Base-by-base conservation (phyloP, 805 yeast species). In the Schizosaccharomyces japonicus region DNA sequence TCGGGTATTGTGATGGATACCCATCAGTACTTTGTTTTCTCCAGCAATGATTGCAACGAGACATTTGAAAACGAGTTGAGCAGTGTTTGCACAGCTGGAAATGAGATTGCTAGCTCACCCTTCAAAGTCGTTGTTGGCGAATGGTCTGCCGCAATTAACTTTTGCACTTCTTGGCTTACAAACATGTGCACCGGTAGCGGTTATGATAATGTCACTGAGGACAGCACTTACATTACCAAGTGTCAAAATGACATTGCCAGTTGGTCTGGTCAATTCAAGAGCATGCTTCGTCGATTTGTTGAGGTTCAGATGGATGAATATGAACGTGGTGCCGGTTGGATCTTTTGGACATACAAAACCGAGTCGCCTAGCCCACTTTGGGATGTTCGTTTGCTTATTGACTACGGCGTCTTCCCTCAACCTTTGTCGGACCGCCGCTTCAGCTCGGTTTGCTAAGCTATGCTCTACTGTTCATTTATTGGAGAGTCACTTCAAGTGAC, bases 301-400 rank as follows among this genome's bases (percentile, higher is more conserved):
- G 95, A 85, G 65, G 94, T 94, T 45, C 95, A 85, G 68, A 65
- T 85, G 57, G 94, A 85, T 59, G 82, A 94, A 1, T 77, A 68
- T 57, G 81, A 76, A 56, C 55, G 67, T 34, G 47, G 74, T 50
- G 71, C 68, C 31, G 96, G 96, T 29, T 85, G 95, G 95, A 72
- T 82, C 50, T 78, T 80, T 67, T 85, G 95, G 95, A 73, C 78
- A 60, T 84, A 82, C 78, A 85, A 84, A 68, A 80, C 94, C 26
- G 95, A 85, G 63, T 11, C 33, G 33, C n/a, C 33, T n/a, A n/a
- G n/a, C n/a, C n/a, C n/a, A n/a, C n/a, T n/a, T n/a, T n/a, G n/a
- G n/a, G n/a, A n/a, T n/a, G n/a, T n/a, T n/a, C n/a, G n/a, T n/a
- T n/a, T n/a, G n/a, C n/a, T n/a, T n/a, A n/a, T n/a, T n/a, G n/a